Evolutionary conservation across 73 alveolate species (phyloP).

Genomic region (Stentor coeruleus): DNA sequence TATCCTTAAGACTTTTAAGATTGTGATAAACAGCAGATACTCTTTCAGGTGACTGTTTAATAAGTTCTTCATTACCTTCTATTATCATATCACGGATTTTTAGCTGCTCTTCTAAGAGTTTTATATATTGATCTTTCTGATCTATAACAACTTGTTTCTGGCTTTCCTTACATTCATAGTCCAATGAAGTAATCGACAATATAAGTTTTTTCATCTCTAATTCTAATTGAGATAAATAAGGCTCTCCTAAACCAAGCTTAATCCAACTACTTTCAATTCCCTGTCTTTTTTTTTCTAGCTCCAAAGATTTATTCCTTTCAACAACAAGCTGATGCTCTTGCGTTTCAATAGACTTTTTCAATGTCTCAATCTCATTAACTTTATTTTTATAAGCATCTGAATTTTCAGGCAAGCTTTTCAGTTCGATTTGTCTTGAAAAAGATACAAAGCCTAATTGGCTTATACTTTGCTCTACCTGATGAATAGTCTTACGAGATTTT

Average conservation of each 20-base stretch:
- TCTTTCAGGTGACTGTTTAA: no score
- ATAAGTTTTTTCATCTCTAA: background rate
- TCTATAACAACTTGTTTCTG: background rate
- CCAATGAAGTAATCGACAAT: background rate
- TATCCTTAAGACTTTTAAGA: no score
- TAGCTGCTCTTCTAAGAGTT: background rate
- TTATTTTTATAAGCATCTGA: background rate
- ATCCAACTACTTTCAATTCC: background rate
- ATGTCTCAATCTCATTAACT: background rate
- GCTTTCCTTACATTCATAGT: background rate
- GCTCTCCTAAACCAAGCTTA: background rate
- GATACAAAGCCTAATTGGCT: background rate
- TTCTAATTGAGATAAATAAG: background rate
- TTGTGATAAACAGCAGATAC: no score
- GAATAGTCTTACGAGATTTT: background rate
- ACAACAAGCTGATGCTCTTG: background rate
- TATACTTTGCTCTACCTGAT: background rate
- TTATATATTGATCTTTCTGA: constrained; percentile 15
- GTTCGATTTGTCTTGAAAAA: constrained; percentile 1
- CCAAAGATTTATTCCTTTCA: background rate
- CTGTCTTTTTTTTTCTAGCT: background rate
- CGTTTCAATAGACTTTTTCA: background rate
- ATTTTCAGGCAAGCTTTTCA: background rate
- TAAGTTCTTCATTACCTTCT: no score
- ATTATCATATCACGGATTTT: background rate